These are phyloP conservation scores for Articulospora tetracladia DNA, from an alignment of 495 filamentous ascomycete genomes.

Conservation along the genomic window DNA sequence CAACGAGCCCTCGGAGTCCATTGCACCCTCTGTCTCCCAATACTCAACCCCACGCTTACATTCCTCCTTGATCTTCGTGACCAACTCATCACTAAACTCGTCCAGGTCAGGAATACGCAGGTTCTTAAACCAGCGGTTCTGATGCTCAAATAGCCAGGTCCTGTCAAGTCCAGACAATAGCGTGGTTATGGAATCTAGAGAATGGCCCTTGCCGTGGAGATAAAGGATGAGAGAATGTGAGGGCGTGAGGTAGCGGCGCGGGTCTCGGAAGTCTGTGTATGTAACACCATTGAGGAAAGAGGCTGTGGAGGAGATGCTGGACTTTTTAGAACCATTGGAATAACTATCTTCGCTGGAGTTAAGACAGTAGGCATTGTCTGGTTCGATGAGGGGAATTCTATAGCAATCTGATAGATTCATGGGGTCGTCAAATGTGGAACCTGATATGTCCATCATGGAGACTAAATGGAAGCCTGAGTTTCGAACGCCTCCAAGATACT, in stretches of 20 bases:
- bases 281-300: neutral
- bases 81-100: neutral
- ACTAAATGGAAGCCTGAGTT: neutral
- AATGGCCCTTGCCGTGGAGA: neutral
- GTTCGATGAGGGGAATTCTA: conserved; percentile 6
- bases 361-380: neutral
- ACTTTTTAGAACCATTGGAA: neutral
- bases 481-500: too few species aligned
- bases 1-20: neutral
- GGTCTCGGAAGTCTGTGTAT: neutral
- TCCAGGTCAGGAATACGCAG: neutral
- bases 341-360: neutral
- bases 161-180: neutral
- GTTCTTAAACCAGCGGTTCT: neutral
- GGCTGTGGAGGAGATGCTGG: too few species aligned
- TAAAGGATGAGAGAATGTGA: conserved; percentile 3
- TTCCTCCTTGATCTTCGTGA: neutral
- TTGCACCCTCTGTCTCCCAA: neutral
- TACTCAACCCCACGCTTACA: neutral
- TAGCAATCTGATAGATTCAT: conserved; percentile 3
- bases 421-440: neutral
- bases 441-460: neutral
- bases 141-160: neutral
- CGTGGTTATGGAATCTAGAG: neutral
- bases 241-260: neutral